Evolutionary conservation across 179 eudicot species (phyloP), one percentile per base, ranked within the genome.

Genomic region (Nepenthes alata): DNA sequence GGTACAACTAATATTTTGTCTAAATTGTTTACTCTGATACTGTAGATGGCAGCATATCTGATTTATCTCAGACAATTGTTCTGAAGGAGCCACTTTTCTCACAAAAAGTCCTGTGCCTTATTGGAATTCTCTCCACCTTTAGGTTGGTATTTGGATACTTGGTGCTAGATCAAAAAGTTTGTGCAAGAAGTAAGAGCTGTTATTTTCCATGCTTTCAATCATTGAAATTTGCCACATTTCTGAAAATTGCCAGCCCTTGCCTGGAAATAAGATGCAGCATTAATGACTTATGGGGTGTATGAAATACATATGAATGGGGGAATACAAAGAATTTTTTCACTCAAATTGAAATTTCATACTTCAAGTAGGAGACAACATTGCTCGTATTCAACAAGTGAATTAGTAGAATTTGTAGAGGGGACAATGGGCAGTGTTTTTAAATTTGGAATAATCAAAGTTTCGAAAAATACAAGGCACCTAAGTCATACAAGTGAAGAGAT

Each of bases 41-140:
- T 57, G 50, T 69, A 78, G 95, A 85, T 70, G 81, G 72, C 66
- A 55, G 10, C 25, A 69, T 66, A 72, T 70, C 78, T 59, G 82
- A 80, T 70, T 55, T 83, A 65, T 76, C 83, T 58, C n/a, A 49
- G 35, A 50, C 58, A 59, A 75, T 80, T 69, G 74, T 72, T 70
- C 67, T 91, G 57, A 63, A 64, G 74, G 95, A 89, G 83, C 97
- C 98, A 36, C 74, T 69, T 76, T 83, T 87, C 76, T 93, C 97
- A 8, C 77, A 72, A 61, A 93, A 93, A 85, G 74, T 89, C 58
- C 74, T 80, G 63, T 59, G 68, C 57, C 98, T 93, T 64, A 62
- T 89, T 67, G 85, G 67, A 61, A 78, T 93, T 68, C 81, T 91
- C 63, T 86, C 89, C 55, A 76, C 11, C 54, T 89, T 89, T 70